Conservation (phyloP, 1,284 basidiomycete species). For the Paramarasmius palmivorus region DNA sequence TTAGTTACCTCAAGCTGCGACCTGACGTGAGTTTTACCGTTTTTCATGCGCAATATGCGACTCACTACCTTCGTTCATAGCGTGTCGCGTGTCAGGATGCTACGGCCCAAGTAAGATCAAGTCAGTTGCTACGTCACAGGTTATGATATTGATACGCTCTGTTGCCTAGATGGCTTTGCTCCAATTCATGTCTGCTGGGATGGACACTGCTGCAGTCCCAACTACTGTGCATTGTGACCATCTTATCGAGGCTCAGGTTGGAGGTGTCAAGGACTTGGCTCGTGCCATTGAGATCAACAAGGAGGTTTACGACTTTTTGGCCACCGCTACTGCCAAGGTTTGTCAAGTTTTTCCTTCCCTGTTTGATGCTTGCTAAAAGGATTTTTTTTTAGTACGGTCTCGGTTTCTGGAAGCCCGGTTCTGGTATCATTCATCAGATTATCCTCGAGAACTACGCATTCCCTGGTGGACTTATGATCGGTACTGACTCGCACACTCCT, state of each 20-base stretch:
- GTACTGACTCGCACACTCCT: slow-evolving; percentile 99
- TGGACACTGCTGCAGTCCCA: slow-evolving; percentile 96
- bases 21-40: slow-evolving; percentile 75
- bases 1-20: slow-evolving; percentile 93
- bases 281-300: slow-evolving; percentile 95
- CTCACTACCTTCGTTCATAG: slow-evolving; percentile 43
- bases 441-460: slow-evolving; percentile 99
- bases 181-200: slow-evolving; percentile 99
- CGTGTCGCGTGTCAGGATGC: slow-evolving; percentile 99
- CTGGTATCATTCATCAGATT: slow-evolving; percentile 97
- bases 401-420: slow-evolving; percentile 99
- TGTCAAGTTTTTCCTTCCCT: slow-evolving; percentile 18
- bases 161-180: slow-evolving; percentile 90
- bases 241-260: slow-evolving; percentile 96
- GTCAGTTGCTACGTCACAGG: slow-evolving; percentile 19
- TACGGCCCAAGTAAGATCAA: slow-evolving; percentile 75
- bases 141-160: slow-evolving; percentile 33
- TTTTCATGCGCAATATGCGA: slow-evolving; percentile 11
- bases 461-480: slow-evolving; percentile 99
- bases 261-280: slow-evolving; percentile 91
- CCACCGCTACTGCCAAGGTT: slow-evolving; percentile 93
- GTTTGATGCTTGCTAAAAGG: slow-evolving; percentile 4
- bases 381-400: slow-evolving; percentile 76
- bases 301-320: slow-evolving; percentile 99
- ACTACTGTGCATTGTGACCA: slow-evolving; percentile 99